Evolutionary conservation across 2,329 filamentous ascomycete species (phyloP).

Genomic region (Eutypella sp.): DNA sequence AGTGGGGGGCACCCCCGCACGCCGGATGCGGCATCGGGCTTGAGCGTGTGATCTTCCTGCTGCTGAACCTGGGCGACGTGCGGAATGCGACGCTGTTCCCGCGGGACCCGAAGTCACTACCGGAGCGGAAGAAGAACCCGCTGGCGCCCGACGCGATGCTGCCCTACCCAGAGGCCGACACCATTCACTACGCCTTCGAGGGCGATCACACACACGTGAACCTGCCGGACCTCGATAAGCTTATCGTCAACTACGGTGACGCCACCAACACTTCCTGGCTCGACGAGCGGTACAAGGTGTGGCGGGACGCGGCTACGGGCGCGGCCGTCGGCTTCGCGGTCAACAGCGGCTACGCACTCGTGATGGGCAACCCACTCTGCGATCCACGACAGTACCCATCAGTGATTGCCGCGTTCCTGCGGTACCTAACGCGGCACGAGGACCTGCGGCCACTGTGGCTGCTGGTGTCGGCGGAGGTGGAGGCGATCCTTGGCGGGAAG

Average conservation of each 20-base stretch:
- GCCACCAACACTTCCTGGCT: constrained; percentile 92
- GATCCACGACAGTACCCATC: constrained; percentile 70
- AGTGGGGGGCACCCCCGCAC: constrained; percentile 83
- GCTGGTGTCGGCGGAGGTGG: constrained; percentile 71
- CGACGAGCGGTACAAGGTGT: constrained; percentile 82
- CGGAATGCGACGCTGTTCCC: constrained; percentile 83
- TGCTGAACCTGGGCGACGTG: constrained; percentile 84
- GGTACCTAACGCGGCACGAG: constrained; percentile 65
- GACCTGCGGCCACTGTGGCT: constrained; percentile 81
- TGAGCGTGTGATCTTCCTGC: constrained; percentile 80
- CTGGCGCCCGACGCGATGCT: constrained; percentile 39
- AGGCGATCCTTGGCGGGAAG: constrained; percentile 73
- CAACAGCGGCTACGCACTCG: constrained; percentile 69
- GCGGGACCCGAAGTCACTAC: constrained; percentile 83
- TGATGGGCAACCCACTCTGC: constrained; percentile 83
- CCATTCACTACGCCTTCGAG: constrained; percentile 55
- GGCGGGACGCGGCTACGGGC: constrained; percentile 74
- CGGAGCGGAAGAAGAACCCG: constrained; percentile 45
- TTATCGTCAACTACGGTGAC: constrained; percentile 93
- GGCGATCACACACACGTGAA: constrained; percentile 43
- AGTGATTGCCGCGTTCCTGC: constrained; percentile 69
- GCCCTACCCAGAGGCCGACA: constrained; percentile 85
- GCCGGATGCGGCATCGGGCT: constrained; percentile 86
- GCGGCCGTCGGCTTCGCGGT: constrained; percentile 81
- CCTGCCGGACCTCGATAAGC: constrained; percentile 72